Evolutionary conservation across 768 basidiomycete genomes (phyloP), one percentile per base, ranked within the genome.

Genomic region (Suillus luteus): DNA sequence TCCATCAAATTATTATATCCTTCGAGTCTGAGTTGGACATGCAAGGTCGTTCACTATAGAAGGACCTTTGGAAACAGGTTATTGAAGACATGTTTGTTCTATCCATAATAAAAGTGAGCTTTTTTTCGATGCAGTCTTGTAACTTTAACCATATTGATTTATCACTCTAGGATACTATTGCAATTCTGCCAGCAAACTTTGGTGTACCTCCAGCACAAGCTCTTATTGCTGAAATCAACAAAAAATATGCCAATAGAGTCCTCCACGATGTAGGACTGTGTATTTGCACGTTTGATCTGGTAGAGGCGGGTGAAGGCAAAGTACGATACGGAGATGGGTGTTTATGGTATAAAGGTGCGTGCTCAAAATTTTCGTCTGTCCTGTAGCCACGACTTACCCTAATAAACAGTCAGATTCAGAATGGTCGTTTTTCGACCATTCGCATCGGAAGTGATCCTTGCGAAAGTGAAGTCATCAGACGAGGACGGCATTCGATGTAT

Each of bases 311-410:
- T 1, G 95, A 98, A 71, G 96, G 96, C 1, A 95, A 91, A 66
- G 89, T 99, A 5, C 83, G 95, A 41, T 97, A 96, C 70, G 96
- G 96, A 0, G 96, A 99, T 75, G 96, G 96, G 0, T 89, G 88
- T 72, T 79, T 96, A 71, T 99, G 95, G 90, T 95, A 99, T 73
- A 94, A 92, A 83, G 86, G 96, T 96, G 59, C 65, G 80, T 71
- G 17, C 35, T 14, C 17, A 31, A 38, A 31, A 58, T n/a, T 54
- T 64, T 17, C 61, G 46, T 38, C 35, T 19, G 17, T 27, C 41
- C 27, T 27, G 17, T 4, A 6, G 10, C 52, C 1, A 11, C 14
- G 12, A 43, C 46, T 40, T 52, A 31, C 54, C 22, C 11, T 24
- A 33, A 52, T 55, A 14, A 55, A 10, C 69, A 99, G 96, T 91